Evolutionary conservation across 2,329 filamentous ascomycete species (phyloP).

Genomic region (Zasmidium angulare): DNA sequence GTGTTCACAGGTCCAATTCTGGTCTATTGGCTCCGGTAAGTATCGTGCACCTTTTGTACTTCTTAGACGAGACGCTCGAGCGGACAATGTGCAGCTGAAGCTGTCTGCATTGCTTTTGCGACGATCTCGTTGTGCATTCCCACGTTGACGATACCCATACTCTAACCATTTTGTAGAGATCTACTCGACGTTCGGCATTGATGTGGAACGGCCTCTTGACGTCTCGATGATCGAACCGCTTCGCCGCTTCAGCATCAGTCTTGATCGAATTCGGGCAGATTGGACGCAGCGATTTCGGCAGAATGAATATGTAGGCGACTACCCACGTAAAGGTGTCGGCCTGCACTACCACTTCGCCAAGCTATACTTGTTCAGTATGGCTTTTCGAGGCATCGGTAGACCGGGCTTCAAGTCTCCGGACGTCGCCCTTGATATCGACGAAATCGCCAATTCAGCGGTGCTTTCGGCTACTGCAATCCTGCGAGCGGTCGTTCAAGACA

Average conservation of each 20-base stretch:
- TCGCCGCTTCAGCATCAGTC: conserved; percentile 28
- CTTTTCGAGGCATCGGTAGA: conserved; percentile 28
- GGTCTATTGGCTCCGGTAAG: conserved; percentile 21
- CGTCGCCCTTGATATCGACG: conserved; percentile 31
- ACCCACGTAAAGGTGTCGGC: conserved; percentile 29
- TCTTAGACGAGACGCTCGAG: no score
- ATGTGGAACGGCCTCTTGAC: conserved; percentile 30
- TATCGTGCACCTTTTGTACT: neutral
- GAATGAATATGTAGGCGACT: conserved; percentile 30
- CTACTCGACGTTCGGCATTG: conserved; percentile 31
- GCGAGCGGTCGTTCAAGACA: conserved; percentile 25
- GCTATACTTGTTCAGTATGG: conserved; percentile 31
- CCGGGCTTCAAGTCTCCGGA: conserved; percentile 26
- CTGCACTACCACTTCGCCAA: conserved; percentile 32
- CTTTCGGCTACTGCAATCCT: conserved; percentile 30
- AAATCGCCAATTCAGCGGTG: conserved; percentile 29
- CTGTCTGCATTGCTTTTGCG: no score
- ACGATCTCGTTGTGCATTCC: neutral
- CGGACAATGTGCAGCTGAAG: no score
- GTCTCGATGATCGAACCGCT: conserved; percentile 34
- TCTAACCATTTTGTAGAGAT: conserved; percentile 16
- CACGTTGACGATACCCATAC: neutral
- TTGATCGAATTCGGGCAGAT: conserved; percentile 28
- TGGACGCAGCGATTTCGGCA: conserved; percentile 29
- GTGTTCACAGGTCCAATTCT: conserved; percentile 30